phyloP scores from a whole-genome alignment of 2,329 filamentous ascomycete species.

The Colletotrichum sp. region DNA sequence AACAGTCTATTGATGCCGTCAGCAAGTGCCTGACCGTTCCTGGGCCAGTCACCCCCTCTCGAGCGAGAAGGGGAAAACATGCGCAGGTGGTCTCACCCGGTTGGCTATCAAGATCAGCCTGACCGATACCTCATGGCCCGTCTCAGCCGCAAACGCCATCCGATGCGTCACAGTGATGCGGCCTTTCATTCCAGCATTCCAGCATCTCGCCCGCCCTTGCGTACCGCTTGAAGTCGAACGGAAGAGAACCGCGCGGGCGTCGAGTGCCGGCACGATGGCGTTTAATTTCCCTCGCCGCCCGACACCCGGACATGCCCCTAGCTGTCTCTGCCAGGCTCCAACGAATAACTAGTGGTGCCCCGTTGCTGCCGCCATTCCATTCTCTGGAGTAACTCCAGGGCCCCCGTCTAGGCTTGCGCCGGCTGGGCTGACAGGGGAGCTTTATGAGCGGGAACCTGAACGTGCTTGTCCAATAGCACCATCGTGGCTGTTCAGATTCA shows the following conservation, averaged over 20 bases:
- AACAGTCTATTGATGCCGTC: not conserved
- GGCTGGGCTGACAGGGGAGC: constrained; percentile 5
- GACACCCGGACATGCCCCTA: not conserved
- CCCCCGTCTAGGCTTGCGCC: not conserved
- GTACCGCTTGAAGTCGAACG: not conserved
- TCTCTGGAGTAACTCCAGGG: not conserved
- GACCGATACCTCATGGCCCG: not conserved
- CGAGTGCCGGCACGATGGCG: not conserved
- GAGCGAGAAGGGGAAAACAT: not conserved
- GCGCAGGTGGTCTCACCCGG: not conserved
- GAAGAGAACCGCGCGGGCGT: constrained; percentile 7
- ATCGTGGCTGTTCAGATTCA: constrained; percentile 14
- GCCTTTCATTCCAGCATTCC: not conserved
- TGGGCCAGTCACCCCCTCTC: not conserved
- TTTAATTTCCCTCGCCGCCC: constrained; percentile 3
- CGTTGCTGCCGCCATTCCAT: not conserved
- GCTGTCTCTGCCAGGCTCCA: not conserved
- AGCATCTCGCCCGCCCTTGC: not conserved
- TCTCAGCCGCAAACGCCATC: constrained; percentile 20
- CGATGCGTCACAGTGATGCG: not conserved
- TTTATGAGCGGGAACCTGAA: not conserved
- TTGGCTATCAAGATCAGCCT: not conserved
- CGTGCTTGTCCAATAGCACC: not conserved
- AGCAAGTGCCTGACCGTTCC: not conserved
- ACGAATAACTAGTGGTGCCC: not conserved